phyloP scores from a whole-genome alignment of 805 yeast genomes.

The Monosporozyma siamensis region DNA sequence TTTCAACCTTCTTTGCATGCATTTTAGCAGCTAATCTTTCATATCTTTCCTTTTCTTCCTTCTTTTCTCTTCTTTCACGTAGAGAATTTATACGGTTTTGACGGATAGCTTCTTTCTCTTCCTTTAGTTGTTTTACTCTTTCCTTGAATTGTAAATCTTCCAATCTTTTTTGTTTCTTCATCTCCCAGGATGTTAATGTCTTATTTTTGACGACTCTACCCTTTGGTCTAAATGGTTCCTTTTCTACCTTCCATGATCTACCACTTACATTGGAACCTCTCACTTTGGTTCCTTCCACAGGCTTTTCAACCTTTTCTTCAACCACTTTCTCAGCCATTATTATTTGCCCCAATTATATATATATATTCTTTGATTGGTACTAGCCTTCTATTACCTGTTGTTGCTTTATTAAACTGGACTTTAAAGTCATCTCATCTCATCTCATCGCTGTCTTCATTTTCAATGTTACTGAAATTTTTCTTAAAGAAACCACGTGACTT shows the following conservation, averaged over 20 bases:
- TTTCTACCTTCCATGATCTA: constrained; percentile 62
- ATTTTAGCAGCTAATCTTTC: constrained; percentile 74
- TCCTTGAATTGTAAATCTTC: constrained; percentile 60
- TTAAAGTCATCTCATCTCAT: constrained; percentile 11
- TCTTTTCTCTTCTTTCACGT: constrained; percentile 67
- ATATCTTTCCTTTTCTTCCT: constrained; percentile 83
- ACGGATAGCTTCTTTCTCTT: constrained; percentile 60
- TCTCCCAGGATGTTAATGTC: constrained; percentile 46
- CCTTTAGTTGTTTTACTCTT: constrained; percentile 62
- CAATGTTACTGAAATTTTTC: not conserved
- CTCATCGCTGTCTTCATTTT: constrained; percentile 4
- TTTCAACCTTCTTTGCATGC: constrained; percentile 87
- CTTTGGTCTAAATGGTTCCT: constrained; percentile 57
- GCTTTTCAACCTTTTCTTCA: constrained; percentile 1
- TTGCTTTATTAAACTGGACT: no score
- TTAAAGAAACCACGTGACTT: no score
- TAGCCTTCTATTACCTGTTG: no score
- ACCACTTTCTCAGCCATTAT: constrained; percentile 1
- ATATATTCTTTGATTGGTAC: no score
- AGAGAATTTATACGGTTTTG: constrained; percentile 44
- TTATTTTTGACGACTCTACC: constrained; percentile 45
- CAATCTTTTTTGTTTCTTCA: constrained; percentile 54
- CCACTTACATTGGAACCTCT: constrained; percentile 53
- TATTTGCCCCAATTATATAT: no score
- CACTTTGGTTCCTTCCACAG: constrained; percentile 5